A percentile compares a stretch with the other conserved stretches of the same genome.
These are phyloP conservation scores for Vitis hybrid DNA, from an alignment of 177 flowering plant species.

Conservation along the genomic window DNA sequence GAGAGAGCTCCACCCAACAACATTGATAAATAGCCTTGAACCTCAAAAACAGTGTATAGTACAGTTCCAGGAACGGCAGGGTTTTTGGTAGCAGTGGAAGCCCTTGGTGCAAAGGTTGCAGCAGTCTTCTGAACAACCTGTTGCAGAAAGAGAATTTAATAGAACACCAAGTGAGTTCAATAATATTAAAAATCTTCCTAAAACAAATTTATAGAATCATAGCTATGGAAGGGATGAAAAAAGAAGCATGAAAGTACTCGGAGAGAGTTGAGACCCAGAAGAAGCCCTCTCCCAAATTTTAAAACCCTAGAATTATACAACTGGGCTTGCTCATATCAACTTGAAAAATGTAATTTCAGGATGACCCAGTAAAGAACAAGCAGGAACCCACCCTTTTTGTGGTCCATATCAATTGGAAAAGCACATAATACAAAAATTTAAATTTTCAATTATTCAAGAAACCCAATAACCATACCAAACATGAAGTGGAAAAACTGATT, in stretches of 20 bases:
- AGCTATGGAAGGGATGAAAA: too few species aligned
- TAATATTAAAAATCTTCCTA: not conserved
- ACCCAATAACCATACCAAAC: too few species aligned
- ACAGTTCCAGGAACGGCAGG: conserved; percentile 89
- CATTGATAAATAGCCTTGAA: conserved; percentile 88
- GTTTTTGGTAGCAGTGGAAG: conserved; percentile 84
- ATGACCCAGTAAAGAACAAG: too few species aligned
- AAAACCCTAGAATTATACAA: not conserved
- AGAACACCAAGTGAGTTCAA: not conserved
- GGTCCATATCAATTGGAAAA: too few species aligned
- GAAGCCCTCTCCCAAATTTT: not conserved
- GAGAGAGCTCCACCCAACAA: conserved; percentile 86
- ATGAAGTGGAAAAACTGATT: too few species aligned
- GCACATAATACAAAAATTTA: too few species aligned
- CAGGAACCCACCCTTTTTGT: too few species aligned
- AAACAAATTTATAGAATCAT: too few species aligned
- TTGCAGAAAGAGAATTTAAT: not conserved
- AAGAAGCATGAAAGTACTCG: too few species aligned
- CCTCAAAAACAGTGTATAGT: conserved; percentile 86
- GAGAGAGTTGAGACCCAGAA: not conserved
- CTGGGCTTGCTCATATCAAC: conserved; percentile 1
- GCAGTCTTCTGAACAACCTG: conserved; percentile 96
- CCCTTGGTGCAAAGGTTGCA: conserved; percentile 96
- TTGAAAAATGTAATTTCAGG: too few species aligned
- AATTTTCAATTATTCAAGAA: too few species aligned